A percentile compares a stretch with the other conserved stretches of the same genome.
Conservation (phyloP, 495 filamentous ascomycete species). For the Penicillium canariense region DNA sequence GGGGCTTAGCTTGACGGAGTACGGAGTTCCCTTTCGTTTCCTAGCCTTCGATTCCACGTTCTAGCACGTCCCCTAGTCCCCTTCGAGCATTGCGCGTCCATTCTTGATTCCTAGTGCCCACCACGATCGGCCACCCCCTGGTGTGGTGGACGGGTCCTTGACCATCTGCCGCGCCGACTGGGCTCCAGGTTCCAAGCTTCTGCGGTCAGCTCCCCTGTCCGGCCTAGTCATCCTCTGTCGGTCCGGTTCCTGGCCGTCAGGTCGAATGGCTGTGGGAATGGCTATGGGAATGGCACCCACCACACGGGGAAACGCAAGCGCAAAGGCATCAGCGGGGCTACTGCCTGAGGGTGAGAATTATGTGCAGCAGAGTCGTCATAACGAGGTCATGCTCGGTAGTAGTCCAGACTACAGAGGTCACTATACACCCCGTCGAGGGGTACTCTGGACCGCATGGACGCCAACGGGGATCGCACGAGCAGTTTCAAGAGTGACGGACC, state of each 20-base stretch:
- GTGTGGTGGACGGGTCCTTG: background rate
- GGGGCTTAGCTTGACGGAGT: too few relatives aligned
- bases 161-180: background rate
- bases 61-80: background rate
- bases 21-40: too few relatives aligned
- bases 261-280: too few relatives aligned
- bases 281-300: too few relatives aligned
- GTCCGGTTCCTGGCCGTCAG: background rate
- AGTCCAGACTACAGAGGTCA: too few relatives aligned
- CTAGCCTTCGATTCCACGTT: background rate
- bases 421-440: background rate
- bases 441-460: background rate
- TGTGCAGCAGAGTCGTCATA: too few relatives aligned
- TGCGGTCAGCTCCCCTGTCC: slow-evolving; percentile 13
- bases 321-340: too few relatives aligned
- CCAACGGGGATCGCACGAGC: slow-evolving; percentile 15
- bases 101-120: background rate
- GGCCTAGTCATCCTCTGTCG: slow-evolving; percentile 8
- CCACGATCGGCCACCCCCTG: background rate
- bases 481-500: slow-evolving; percentile 3
- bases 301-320: too few relatives aligned
- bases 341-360: too few relatives aligned
- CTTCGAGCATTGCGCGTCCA: background rate
- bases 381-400: too few relatives aligned
- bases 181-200: background rate